Percentiles rank a stretch among this genome's conserved stretches.
phyloP scores from a whole-genome alignment of 208 protist species.

The Leishmania aethiopica region DNA sequence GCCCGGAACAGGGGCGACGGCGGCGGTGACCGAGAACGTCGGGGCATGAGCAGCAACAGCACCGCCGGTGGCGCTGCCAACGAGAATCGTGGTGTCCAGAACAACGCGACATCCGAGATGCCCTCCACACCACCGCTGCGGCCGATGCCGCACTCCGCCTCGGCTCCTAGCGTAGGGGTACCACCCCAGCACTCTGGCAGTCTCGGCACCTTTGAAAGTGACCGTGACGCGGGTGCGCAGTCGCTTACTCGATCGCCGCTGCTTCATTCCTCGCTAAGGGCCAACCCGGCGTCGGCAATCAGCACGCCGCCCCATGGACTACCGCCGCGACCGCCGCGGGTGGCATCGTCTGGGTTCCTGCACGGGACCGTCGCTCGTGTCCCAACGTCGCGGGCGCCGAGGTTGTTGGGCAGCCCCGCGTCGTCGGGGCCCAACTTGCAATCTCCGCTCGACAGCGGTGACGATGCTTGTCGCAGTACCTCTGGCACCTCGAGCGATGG shows the following conservation, averaged over 20 bases:
- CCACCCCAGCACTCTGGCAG: not conserved
- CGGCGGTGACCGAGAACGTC: not conserved
- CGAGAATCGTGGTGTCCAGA: not conserved
- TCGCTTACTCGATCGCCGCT: not conserved
- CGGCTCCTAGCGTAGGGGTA: not conserved
- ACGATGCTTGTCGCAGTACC: not conserved
- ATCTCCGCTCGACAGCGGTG: not conserved
- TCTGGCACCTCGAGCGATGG: not conserved
- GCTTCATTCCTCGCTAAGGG: not conserved
- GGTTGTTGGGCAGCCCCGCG: not conserved
- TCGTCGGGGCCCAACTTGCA: not conserved
- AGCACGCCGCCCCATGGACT: not conserved
- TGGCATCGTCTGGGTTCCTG: not conserved
- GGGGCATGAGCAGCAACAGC: not conserved
- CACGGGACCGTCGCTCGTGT: not conserved
- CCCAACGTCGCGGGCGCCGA: not conserved
- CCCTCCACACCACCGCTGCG: constrained; percentile 2
- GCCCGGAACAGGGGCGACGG: too few species aligned
- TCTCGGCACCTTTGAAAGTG: not conserved
- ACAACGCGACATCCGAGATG: not conserved
- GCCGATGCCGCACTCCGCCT: not conserved
- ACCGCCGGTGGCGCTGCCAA: not conserved
- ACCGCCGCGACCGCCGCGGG: not conserved
- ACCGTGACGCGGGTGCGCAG: not conserved
- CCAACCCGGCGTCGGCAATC: not conserved